Evolutionary conservation across 163 green algal species (phyloP).

Genomic region (Trebouxiophyceae sp.): DNA sequence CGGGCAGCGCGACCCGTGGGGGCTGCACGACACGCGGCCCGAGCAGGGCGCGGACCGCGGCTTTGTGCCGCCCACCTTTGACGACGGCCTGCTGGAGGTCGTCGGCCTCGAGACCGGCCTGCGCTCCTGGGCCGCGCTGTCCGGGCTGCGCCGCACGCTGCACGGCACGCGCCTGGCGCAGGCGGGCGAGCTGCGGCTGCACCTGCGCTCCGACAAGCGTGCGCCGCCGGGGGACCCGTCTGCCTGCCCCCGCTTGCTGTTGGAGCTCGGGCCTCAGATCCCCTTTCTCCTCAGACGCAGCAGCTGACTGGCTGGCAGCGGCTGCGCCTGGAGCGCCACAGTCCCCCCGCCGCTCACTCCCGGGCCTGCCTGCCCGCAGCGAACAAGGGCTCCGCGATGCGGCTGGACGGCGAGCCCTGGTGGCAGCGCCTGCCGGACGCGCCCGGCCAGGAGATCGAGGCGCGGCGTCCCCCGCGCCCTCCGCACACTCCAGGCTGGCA

Average conservation of each 20-base stretch:
- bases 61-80: conserved; percentile 31
- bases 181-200: conserved; percentile 16
- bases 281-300: not conserved
- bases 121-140: conserved; percentile 33
- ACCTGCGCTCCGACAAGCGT: not conserved
- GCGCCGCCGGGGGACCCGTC: not conserved
- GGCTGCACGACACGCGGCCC: conserved; percentile 23
- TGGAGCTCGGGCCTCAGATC: not conserved
- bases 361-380: not conserved
- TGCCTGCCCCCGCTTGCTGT: not conserved
- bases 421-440: conserved; percentile 25
- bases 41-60: conserved; percentile 14
- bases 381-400: conserved; percentile 16
- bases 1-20: conserved; percentile 65
- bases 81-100: conserved; percentile 62
- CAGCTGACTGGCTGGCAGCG: not conserved
- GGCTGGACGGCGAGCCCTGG: conserved; percentile 52
- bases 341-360: not conserved
- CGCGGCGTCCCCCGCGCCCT: too few species aligned
- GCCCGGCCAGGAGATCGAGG: not conserved
- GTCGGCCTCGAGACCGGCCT: conserved; percentile 33
- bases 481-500: conserved; percentile 1
- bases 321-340: not conserved
- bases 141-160: conserved; percentile 16
- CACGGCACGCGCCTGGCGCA: conserved; percentile 45